Base-by-base conservation (phyloP, 306 rosid species). In the Inga oerstediana region DNA sequence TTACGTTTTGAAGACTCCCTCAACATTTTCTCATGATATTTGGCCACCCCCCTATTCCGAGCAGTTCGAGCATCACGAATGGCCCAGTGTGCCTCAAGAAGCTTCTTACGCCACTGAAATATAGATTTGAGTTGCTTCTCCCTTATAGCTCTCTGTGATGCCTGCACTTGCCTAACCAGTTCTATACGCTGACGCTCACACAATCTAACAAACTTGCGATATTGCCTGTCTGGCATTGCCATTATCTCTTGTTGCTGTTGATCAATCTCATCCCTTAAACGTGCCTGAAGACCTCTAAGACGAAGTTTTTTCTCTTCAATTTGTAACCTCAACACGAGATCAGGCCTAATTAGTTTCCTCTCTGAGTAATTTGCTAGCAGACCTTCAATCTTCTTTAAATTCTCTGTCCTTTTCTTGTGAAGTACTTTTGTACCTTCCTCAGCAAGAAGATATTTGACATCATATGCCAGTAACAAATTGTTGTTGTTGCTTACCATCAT, bases 161-260 rank as follows among this genome's bases (percentile, higher is more conserved):
- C 97, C 88, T 92, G 99, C 69, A 97, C 98, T 91, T 92, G 98
- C 69, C 99, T 90, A 64, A 90, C 83, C 61, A 97, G 92, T 80
- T 97, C 99, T 87, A 97, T 70, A 9, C 98, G 97, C 81, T 97
- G 99, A 70, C 98, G 99, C 85, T 97, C 99, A 75, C 99, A 97
- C 80, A 94, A 79, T 64, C 95, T 90, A 74, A 97, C 99, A 90
- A 97, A 97, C 92, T 94, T 97, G 27, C 98, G 92, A 83, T 97
- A 94, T 75, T 97, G 98, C 87, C 99, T 92, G 69, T 97, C 99
- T 37, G 98, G 95, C 98, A 97, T 97, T 80, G 98, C 97, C 98
- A 97, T 92, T 87, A 97, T 94, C 91, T 97, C 97, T 86, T 97
- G 99, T 82, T 97, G 99, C 64, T 94, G 99, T 76, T 92, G 97